These are phyloP conservation scores for Ligustrum vulgare DNA, from an alignment of 257 asterid genomes.

Conservation along the genomic window DNA sequence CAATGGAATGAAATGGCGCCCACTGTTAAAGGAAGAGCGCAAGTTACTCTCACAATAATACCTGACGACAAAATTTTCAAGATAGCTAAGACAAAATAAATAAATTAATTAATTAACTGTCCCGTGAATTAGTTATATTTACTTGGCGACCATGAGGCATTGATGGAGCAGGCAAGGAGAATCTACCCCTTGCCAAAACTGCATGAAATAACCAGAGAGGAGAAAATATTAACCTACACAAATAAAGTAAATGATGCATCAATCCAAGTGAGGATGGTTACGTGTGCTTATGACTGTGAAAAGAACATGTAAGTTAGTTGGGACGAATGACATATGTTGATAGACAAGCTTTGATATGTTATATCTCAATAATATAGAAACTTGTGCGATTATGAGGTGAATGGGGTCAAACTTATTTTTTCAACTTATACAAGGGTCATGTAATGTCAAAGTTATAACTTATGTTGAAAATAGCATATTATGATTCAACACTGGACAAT, in stretches of 20 bases:
- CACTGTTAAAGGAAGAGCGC: conserved; percentile 60
- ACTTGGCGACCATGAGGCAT: conserved; percentile 92
- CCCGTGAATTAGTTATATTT: conserved; percentile 19
- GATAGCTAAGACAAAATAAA: not conserved
- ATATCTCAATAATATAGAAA: not conserved
- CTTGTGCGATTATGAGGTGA: not conserved
- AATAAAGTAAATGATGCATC: not conserved
- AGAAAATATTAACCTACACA: conserved; percentile 69
- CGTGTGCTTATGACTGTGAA: not conserved
- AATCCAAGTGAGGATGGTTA: conserved; percentile 4
- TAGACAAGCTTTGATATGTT: not conserved
- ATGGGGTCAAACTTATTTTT: not conserved
- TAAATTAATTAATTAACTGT: not conserved
- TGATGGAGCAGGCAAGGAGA: conserved; percentile 97
- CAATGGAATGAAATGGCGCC: conserved; percentile 91
- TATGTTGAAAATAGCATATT: not conserved
- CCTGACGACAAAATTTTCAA: not conserved
- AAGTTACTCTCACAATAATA: conserved; percentile 22
- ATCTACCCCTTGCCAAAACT: conserved; percentile 93
- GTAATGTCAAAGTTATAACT: not conserved
- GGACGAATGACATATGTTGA: not conserved
- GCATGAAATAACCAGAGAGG: conserved; percentile 96
- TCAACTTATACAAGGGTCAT: not conserved
- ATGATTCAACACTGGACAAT: not conserved
- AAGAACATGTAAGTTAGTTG: not conserved